Evolutionary conservation across 2,329 filamentous ascomycete species (phyloP).

Genomic region (Colletotrichum abscissum): DNA sequence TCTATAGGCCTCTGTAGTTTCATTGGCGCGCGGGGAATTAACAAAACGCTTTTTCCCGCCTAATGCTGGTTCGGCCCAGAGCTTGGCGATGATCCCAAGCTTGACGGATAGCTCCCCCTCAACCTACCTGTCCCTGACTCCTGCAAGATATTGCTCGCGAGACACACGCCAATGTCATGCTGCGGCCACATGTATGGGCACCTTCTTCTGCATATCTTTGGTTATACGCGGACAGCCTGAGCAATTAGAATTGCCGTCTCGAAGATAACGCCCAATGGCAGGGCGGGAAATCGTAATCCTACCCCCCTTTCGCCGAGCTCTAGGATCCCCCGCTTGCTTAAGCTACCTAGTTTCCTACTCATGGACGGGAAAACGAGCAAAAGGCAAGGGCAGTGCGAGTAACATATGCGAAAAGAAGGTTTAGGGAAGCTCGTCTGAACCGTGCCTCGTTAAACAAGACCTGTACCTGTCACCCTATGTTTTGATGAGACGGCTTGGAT

Average conservation of each 20-base stretch:
- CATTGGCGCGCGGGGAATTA: background rate
- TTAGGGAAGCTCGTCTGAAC: background rate
- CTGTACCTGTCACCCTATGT: background rate
- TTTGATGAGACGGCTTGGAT: background rate
- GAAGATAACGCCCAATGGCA: background rate
- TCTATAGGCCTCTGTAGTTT: background rate
- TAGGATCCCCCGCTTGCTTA: background rate
- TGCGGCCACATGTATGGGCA: too few relatives aligned
- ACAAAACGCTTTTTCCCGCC: too few relatives aligned
- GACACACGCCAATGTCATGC: too few relatives aligned
- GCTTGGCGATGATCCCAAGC: too few relatives aligned
- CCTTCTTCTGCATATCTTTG: background rate
- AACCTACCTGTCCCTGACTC: too few relatives aligned
- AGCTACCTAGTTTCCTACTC: background rate
- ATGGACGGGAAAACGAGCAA: background rate
- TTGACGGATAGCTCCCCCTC: too few relatives aligned
- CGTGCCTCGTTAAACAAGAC: background rate
- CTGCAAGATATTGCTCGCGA: too few relatives aligned
- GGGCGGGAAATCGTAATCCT: background rate
- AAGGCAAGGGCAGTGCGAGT: background rate
- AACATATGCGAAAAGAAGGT: background rate
- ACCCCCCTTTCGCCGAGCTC: background rate
- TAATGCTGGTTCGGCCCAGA: too few relatives aligned
- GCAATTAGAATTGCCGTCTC: background rate
- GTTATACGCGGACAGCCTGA: background rate